A percentile compares a stretch with the other conserved stretches of the same genome.
Conservation (phyloP, 164 flowering plant species). For the Brasenia schreberi region DNA sequence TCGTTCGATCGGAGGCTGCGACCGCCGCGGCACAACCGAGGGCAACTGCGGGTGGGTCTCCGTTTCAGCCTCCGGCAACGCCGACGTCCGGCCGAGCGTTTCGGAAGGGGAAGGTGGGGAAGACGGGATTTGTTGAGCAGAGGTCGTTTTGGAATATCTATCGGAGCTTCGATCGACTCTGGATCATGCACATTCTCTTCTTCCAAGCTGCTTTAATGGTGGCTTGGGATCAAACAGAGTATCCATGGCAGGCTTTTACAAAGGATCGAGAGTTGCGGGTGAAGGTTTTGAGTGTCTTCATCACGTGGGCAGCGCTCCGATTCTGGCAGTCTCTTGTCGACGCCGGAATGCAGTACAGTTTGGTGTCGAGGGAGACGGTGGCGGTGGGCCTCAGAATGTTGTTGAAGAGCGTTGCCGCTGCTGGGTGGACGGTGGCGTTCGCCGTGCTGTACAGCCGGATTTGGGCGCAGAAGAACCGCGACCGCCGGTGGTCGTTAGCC, state of each 20-base stretch:
- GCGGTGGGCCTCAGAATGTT: slow-evolving; percentile 69
- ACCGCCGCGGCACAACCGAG: too few relatives aligned
- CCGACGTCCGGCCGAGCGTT: neutral
- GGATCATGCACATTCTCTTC: slow-evolving; percentile 66
- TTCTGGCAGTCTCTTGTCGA: slow-evolving; percentile 70
- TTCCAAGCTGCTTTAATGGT: slow-evolving; percentile 71
- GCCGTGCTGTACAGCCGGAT: slow-evolving; percentile 56
- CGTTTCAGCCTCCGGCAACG: neutral
- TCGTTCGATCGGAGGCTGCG: neutral
- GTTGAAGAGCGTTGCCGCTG: slow-evolving; percentile 52
- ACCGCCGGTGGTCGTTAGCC: slow-evolving; percentile 47
- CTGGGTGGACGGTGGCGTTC: slow-evolving; percentile 56
- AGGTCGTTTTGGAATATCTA: slow-evolving; percentile 87
- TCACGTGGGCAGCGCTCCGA: slow-evolving; percentile 79
- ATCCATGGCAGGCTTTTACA: slow-evolving; percentile 59
- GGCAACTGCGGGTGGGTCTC: too few relatives aligned
- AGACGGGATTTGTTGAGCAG: slow-evolving; percentile 94
- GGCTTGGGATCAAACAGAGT: slow-evolving; percentile 39
- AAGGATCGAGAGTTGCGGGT: slow-evolving; percentile 49
- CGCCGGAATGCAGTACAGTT: slow-evolving; percentile 89
- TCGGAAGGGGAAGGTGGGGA: slow-evolving; percentile 41
- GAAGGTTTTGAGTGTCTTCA: slow-evolving; percentile 49
- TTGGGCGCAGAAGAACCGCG: slow-evolving; percentile 56
- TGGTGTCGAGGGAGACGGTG: slow-evolving; percentile 55
- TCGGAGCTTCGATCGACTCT: slow-evolving; percentile 81